phyloP scores from a whole-genome alignment of 495 filamentous ascomycete genomes.

The Aspergillus kassunensis region DNA sequence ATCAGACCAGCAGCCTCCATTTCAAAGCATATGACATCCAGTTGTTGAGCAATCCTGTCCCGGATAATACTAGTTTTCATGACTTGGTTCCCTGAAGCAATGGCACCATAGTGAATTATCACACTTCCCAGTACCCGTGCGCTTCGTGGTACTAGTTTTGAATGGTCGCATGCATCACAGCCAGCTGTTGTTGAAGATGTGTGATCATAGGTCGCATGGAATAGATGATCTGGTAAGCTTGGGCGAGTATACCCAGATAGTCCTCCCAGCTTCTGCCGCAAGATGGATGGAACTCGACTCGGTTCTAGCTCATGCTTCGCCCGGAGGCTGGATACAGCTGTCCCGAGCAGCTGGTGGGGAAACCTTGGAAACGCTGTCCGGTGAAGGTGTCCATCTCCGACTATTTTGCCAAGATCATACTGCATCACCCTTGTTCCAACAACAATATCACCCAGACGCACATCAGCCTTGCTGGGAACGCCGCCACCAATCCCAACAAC shows the following conservation, averaged over 20 bases:
- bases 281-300: conserved; percentile 19
- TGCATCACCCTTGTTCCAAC: conserved; percentile 40
- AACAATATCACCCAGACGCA: conserved; percentile 31
- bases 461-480: conserved; percentile 20
- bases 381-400: conserved; percentile 13
- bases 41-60: conserved; percentile 21
- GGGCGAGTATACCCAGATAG: conserved; percentile 10
- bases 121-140: not conserved
- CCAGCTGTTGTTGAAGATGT: too few species aligned
- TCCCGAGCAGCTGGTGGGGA: conserved; percentile 5
- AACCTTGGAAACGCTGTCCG: conserved; percentile 11
- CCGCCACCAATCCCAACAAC: conserved; percentile 33
- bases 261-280: conserved; percentile 18
- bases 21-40: conserved; percentile 38
- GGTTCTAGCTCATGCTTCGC: conserved; percentile 18
- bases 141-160: not conserved
- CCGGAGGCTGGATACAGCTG: conserved; percentile 20
- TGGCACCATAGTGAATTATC: conserved; percentile 38
- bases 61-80: conserved; percentile 29
- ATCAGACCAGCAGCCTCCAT: conserved; percentile 47
- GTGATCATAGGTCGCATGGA: conserved; percentile 18
- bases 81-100: conserved; percentile 39
- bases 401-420: conserved; percentile 36
- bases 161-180: not conserved
- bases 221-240: conserved; percentile 17